Evolutionary conservation across 306 rosid species (phyloP).

Genomic region (Lathyrus tuberosus): DNA sequence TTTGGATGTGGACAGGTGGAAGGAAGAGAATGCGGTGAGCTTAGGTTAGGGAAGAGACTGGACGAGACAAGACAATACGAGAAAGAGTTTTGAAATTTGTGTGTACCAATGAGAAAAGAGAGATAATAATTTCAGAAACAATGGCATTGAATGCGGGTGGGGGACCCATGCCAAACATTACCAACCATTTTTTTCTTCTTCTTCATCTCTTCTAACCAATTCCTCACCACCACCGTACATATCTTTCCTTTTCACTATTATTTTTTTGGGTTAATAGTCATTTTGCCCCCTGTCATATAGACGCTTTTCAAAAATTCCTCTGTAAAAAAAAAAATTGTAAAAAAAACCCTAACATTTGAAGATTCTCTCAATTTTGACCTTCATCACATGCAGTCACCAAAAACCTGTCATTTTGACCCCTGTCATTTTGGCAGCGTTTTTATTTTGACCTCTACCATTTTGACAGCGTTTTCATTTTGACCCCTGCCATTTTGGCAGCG

Average conservation of each 20-base stretch:
- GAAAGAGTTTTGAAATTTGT: not conserved
- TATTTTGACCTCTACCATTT: too few relatives aligned
- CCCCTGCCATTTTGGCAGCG: too few relatives aligned
- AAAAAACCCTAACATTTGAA: too few relatives aligned
- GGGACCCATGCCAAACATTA: conserved; percentile 3
- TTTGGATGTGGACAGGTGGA: not conserved
- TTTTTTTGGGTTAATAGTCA: too few relatives aligned
- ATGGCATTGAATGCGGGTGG: conserved; percentile 14
- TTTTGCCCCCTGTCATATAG: too few relatives aligned
- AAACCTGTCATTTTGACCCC: too few relatives aligned
- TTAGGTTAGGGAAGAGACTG: not conserved
- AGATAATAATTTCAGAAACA: conserved; percentile 4
- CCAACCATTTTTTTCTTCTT: conserved; percentile 18
- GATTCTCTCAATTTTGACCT: too few relatives aligned
- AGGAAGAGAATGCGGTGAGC: not conserved
- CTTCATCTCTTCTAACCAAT: not conserved
- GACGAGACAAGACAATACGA: not conserved
- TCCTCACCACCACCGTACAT: not conserved
- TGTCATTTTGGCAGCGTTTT: too few relatives aligned
- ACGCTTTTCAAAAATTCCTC: too few relatives aligned
- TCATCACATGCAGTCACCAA: too few relatives aligned
- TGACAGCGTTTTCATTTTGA: too few relatives aligned
- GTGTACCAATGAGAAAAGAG: not conserved
- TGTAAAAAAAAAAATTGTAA: too few relatives aligned
- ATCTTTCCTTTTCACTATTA: not conserved